Evolutionary conservation across 768 basidiomycete species (phyloP).

Genomic region (Pulveroboletus ravenelii): DNA sequence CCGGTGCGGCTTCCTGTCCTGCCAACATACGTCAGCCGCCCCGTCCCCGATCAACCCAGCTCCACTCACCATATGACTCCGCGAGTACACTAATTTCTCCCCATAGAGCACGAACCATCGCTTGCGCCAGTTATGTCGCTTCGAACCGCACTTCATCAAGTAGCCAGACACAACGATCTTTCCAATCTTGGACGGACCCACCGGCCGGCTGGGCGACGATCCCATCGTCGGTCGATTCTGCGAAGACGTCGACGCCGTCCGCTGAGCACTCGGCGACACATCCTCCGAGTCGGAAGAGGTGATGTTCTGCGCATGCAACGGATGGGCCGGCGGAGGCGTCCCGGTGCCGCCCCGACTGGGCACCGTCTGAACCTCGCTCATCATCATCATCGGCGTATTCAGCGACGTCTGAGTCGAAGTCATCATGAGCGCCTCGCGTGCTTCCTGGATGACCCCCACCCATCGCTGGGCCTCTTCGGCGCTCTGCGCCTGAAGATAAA

Average conservation of each 20-base stretch:
- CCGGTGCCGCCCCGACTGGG: slow-evolving; percentile 31
- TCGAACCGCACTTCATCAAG: slow-evolving; percentile 93
- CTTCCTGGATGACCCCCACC: slow-evolving; percentile 78
- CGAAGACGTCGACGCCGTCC: slow-evolving; percentile 41
- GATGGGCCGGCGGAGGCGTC: slow-evolving; percentile 45
- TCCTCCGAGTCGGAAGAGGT: slow-evolving; percentile 83
- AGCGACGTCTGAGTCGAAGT: slow-evolving; percentile 56
- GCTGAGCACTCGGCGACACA: slow-evolving; percentile 44
- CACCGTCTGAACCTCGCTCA: slow-evolving; percentile 35
- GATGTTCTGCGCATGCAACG: slow-evolving; percentile 41
- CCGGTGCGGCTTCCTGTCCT: slow-evolving; percentile 90
- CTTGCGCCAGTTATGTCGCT: slow-evolving; percentile 93
- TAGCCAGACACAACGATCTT: slow-evolving; percentile 87
- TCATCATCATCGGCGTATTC: slow-evolving; percentile 51
- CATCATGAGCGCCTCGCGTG: slow-evolving; percentile 58
- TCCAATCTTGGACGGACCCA: slow-evolving; percentile 40
- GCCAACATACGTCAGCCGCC: slow-evolving; percentile 15
- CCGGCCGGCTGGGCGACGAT: slow-evolving; percentile 42
- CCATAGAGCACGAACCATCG: slow-evolving; percentile 94
- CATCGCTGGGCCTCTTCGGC: slow-evolving; percentile 73
- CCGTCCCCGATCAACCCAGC: slow-evolving; percentile 7
- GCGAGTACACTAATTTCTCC: slow-evolving; percentile 82
- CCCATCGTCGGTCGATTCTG: slow-evolving; percentile 39
- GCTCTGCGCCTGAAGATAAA: slow-evolving; percentile 79
- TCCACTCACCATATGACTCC: slow-evolving; percentile 87